Evolutionary conservation across 208 protist genomes (phyloP), one percentile per base, ranked within the genome.

Genomic region (Leishmania gerbilli): DNA sequence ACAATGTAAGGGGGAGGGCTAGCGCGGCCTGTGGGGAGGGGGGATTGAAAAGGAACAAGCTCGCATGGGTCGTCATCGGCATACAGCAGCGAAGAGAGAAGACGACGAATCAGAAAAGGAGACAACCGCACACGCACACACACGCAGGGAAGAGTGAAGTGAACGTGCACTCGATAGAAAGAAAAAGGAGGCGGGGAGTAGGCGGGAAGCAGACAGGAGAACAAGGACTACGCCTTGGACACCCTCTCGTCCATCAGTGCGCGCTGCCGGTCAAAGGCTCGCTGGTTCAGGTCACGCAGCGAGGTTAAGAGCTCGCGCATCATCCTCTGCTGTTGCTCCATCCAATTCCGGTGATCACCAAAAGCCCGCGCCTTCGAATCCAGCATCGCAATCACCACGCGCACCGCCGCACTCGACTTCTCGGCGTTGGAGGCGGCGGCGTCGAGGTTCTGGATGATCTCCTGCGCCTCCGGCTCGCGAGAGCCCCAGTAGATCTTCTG

Each of bases 401-500:
- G 92, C 49, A 93, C 84, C 3, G 89, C 85, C 3, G 89, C 90
- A 74, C 87, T 90, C 34, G 90, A 95, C 62, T 89, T 92, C 81
- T 93, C 90, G 8, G 88, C 86, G 53, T 76, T 81, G 65, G 84
- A 82, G 49, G 89, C 85, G 13, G 83, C 92, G 58, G 80, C 65
- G 71, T 95, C 92, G 49, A 95, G 74, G 27, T 92, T 84, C 68
- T 84, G 77, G 65, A 95, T 90, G 40, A 94, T 80, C 47, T 85
- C 62, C 60, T 87, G 78, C 31, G 91, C 90, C 74, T 89, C 89
- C 51, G 86, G 76, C 64, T 94, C 92, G 60, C 84, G 90, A 27
- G 84, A 88, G 65, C 83, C 89, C 87, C 86, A 95, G 80, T 92
- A 91, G 34, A 95, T 86, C 74, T 91, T 88, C 83, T 92, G 89